These are phyloP conservation scores for Aspergillus kassunensis DNA, from an alignment of 495 filamentous ascomycete genomes.

Conservation along the genomic window DNA sequence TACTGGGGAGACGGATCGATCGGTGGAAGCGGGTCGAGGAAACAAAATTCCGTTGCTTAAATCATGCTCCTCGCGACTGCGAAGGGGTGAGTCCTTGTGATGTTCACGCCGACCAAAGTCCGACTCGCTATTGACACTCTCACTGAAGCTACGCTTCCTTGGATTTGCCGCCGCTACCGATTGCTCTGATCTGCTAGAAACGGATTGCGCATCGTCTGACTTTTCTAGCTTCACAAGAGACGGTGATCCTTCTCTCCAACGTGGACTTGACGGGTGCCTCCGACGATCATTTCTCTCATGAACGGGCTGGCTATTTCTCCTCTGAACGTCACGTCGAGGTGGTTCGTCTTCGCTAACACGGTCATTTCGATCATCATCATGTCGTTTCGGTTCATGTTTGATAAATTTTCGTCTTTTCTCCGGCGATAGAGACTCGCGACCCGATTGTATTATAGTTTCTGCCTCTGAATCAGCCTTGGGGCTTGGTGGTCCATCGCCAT, in stretches of 20 bases:
- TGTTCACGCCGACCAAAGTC: conserved; percentile 24
- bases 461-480: conserved; percentile 67
- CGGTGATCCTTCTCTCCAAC: conserved; percentile 21
- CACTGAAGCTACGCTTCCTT: conserved; percentile 43
- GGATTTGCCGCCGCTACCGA: conserved; percentile 14
- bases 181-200: conserved; percentile 20
- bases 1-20: conserved; percentile 61
- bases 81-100: conserved; percentile 18
- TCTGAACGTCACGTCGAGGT: conserved; percentile 21
- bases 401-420: conserved; percentile 66
- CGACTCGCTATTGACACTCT: conserved; percentile 36
- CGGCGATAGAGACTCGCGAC: conserved; percentile 65
- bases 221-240: conserved; percentile 39
- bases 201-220: conserved; percentile 27
- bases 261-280: conserved; percentile 26
- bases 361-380: conserved; percentile 54
- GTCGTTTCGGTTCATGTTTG: conserved; percentile 56
- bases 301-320: conserved; percentile 33
- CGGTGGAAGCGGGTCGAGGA: conserved; percentile 36
- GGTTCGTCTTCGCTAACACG: conserved; percentile 35
- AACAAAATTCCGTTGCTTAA: conserved; percentile 22
- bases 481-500: conserved; percentile 34
- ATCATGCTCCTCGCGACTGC: conserved; percentile 26
- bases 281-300: conserved; percentile 21
- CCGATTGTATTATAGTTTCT: conserved; percentile 73